Conservation (phyloP, 2,329 filamentous ascomycete species). For the Magnaporthiopsis rhizophila region DNA sequence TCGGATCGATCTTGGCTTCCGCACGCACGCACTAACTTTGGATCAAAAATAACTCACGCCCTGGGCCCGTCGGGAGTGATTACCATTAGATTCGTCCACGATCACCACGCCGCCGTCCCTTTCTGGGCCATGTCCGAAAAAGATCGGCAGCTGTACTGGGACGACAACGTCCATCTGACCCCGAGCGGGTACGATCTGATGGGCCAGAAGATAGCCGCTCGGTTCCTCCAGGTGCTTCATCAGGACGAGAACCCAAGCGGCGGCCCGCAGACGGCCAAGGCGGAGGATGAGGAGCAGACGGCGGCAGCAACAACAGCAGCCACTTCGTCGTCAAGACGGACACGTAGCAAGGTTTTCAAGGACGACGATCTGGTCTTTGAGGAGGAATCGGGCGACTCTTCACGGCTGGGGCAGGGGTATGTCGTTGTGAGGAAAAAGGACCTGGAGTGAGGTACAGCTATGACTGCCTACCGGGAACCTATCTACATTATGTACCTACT, state of each 20-base stretch:
- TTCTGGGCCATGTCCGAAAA: slow-evolving; percentile 39
- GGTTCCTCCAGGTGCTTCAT: slow-evolving; percentile 38
- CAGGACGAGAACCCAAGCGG: slow-evolving; percentile 18
- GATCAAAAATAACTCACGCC: neutral
- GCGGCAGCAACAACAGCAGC: neutral
- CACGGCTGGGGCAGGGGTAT: slow-evolving; percentile 41
- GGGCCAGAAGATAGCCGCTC: slow-evolving; percentile 47
- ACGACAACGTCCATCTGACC: slow-evolving; percentile 53
- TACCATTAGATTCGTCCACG: slow-evolving; percentile 1
- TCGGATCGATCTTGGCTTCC: too few species aligned
- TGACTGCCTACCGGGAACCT: too few species aligned
- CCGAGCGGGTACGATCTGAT: slow-evolving; percentile 53
- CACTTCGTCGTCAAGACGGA: slow-evolving; percentile 5
- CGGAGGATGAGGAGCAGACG: slow-evolving; percentile 1
- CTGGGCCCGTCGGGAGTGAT: neutral
- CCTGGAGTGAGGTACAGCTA: slow-evolving; percentile 30
- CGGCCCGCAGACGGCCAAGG: neutral
- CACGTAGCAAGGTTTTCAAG: slow-evolving; percentile 17
- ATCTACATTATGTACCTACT: too few species aligned
- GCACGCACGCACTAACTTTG: neutral
- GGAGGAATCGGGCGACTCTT: slow-evolving; percentile 41
- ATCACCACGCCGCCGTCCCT: slow-evolving; percentile 42
- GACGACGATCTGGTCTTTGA: slow-evolving; percentile 35
- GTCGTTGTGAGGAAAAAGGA: slow-evolving; percentile 45
- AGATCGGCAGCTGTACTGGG: slow-evolving; percentile 45